phyloP scores from a whole-genome alignment of 768 basidiomycete genomes.

The Jaapia argillacea region DNA sequence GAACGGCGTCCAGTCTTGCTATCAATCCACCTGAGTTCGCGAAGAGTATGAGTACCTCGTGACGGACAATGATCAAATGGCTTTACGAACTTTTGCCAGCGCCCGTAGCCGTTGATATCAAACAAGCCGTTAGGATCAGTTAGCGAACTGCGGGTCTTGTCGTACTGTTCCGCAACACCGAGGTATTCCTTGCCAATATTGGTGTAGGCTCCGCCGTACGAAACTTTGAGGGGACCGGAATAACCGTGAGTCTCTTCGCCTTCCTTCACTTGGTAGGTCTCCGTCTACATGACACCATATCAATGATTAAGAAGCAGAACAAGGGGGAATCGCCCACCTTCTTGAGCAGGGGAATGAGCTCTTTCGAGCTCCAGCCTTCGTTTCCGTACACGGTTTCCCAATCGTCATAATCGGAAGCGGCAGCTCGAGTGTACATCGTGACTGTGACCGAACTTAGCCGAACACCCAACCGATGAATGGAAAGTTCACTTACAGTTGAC shows the following conservation, averaged over 20 bases:
- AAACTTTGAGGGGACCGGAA: slow-evolving; percentile 24
- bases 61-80: neutral
- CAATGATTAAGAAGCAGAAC: neutral
- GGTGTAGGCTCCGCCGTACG: slow-evolving; percentile 26
- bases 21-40: slow-evolving; percentile 40
- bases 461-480: neutral
- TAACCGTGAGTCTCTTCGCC: slow-evolving; percentile 24
- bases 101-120: slow-evolving; percentile 38
- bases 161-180: slow-evolving; percentile 32
- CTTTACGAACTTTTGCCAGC: slow-evolving; percentile 49
- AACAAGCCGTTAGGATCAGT: slow-evolving; percentile 40
- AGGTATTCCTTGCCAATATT: slow-evolving; percentile 38
- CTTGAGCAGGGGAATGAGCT: slow-evolving; percentile 45
- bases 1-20: slow-evolving; percentile 41
- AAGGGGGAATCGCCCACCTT: slow-evolving; percentile 40
- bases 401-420: slow-evolving; percentile 56
- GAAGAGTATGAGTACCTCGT: neutral
- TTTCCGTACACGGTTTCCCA: slow-evolving; percentile 44
- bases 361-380: slow-evolving; percentile 49
- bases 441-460: slow-evolving; percentile 8
- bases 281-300: slow-evolving; percentile 8
- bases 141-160: slow-evolving; percentile 31
- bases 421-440: slow-evolving; percentile 46
- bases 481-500: slow-evolving; percentile 37
- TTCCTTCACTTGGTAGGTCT: slow-evolving; percentile 22